Conservation (phyloP, 768 basidiomycete species). For the Wakefieldia striispora region DNA sequence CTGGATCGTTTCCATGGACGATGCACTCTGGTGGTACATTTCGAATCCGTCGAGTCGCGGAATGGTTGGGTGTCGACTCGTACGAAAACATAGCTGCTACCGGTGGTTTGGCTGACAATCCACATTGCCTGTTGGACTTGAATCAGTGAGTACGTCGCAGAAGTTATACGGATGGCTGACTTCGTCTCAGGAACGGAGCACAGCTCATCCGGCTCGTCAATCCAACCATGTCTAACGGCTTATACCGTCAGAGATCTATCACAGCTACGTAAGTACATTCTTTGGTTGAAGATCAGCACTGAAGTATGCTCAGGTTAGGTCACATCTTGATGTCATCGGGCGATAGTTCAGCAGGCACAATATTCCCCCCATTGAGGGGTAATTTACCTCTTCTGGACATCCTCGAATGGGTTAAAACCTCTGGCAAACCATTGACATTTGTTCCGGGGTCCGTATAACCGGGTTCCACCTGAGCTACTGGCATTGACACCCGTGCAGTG, state of each 20-base stretch:
- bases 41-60: conserved; percentile 59
- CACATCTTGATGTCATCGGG: conserved; percentile 53
- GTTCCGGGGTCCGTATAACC: conserved; percentile 46
- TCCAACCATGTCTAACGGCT: not conserved
- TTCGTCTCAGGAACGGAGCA: conserved; percentile 12
- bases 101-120: conserved; percentile 38
- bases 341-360: conserved; percentile 31
- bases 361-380: conserved; percentile 50
- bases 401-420: conserved; percentile 43
- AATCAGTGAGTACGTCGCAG: conserved; percentile 33
- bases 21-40: conserved; percentile 45
- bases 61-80: conserved; percentile 48
- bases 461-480: not conserved
- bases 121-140: conserved; percentile 33
- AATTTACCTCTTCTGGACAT: conserved; percentile 39
- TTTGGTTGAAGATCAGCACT: conserved; percentile 2
- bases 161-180: conserved; percentile 6
- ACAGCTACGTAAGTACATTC: conserved; percentile 39
- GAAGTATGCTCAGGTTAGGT: conserved; percentile 44
- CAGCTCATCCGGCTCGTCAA: conserved; percentile 16
- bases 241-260: conserved; percentile 21
- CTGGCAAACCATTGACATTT: conserved; percentile 39
- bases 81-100: conserved; percentile 36
- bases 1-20: conserved; percentile 49
- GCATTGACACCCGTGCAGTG: conserved; percentile 27